Conservation (phyloP, 2,329 filamentous ascomycete genomes). For the Balansia obtecta region DNA sequence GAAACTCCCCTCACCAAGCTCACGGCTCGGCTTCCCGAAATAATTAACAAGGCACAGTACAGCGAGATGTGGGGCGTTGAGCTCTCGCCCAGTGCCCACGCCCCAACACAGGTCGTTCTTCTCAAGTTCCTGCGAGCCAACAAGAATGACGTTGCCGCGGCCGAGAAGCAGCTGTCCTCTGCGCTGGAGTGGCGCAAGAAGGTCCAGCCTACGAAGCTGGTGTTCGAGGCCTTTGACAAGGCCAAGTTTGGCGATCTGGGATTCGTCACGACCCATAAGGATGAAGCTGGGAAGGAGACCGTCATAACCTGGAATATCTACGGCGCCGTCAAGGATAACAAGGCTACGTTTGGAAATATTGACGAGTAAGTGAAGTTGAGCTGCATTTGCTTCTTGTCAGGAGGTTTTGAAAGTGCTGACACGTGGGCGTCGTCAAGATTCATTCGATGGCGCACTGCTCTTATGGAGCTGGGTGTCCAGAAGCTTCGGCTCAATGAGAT, state of each 20-base stretch:
- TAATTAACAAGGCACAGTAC: slow-evolving; percentile 47
- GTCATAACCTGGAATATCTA: slow-evolving; percentile 91
- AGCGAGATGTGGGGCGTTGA: slow-evolving; percentile 79
- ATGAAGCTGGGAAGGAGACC: slow-evolving; percentile 40
- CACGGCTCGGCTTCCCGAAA: slow-evolving; percentile 42
- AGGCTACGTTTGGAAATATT: slow-evolving; percentile 72
- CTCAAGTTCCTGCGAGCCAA: slow-evolving; percentile 94
- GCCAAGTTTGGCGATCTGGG: slow-evolving; percentile 67
- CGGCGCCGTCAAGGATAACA: slow-evolving; percentile 69
- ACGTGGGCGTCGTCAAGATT: slow-evolving; percentile 42
- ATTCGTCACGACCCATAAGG: slow-evolving; percentile 62
- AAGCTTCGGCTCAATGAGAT: slow-evolving; percentile 60
- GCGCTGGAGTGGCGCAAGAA: slow-evolving; percentile 76
- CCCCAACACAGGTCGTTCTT: slow-evolving; percentile 71
- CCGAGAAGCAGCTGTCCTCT: slow-evolving; percentile 64
- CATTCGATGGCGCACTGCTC: slow-evolving; percentile 75
- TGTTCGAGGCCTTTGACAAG: slow-evolving; percentile 50
- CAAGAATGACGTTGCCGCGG: slow-evolving; percentile 58
- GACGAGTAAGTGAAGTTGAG: slow-evolving; percentile 48
- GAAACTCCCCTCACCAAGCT: slow-evolving; percentile 39
- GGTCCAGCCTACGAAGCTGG: slow-evolving; percentile 56
- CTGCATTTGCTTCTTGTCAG: neutral
- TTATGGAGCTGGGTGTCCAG: slow-evolving; percentile 78
- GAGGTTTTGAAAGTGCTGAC: neutral
- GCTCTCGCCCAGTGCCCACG: slow-evolving; percentile 41